Conservation (phyloP, 225 moss, liverwort and hornwort species). For the Physcomitrellopsis africana region DNA sequence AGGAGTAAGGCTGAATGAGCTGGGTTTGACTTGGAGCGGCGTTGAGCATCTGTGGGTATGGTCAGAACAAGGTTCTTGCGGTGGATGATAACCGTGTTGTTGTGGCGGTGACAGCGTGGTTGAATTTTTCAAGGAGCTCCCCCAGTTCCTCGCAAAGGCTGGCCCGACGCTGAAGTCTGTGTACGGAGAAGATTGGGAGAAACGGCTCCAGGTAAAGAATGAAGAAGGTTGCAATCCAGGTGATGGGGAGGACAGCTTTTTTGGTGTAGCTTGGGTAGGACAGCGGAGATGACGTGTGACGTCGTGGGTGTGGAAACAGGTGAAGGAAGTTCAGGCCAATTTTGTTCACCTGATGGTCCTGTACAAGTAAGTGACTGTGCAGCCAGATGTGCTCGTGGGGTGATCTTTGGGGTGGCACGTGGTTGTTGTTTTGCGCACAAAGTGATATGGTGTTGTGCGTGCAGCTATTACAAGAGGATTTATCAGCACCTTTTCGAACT, state of each 20-base stretch:
- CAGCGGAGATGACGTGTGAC: constrained; percentile 28
- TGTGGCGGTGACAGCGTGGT: constrained; percentile 62
- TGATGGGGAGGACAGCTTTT: neutral
- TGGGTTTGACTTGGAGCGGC: neutral
- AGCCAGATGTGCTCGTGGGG: constrained; percentile 1
- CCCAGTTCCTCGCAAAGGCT: constrained; percentile 84
- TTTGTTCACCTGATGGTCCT: constrained; percentile 90
- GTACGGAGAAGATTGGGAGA: constrained; percentile 92
- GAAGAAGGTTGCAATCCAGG: constrained; percentile 5
- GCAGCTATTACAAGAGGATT: constrained; percentile 97
- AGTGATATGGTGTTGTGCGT: constrained; percentile 26
- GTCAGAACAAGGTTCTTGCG: neutral
- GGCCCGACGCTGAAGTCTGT: constrained; percentile 67
- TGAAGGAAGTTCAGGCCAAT: constrained; percentile 92
- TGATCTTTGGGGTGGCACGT: neutral
- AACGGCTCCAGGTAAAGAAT: constrained; percentile 70
- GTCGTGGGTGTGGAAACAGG: constrained; percentile 52
- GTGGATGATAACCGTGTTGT: constrained; percentile 15
- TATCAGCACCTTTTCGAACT: constrained; percentile 79
- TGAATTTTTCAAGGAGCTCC: constrained; percentile 96
- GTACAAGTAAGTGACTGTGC: constrained; percentile 74
- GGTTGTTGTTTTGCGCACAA: neutral
- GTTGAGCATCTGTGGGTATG: neutral
- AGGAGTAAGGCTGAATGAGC: neutral
- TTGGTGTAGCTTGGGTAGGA: constrained; percentile 22